Conservation (phyloP, 306 rosid genomes). For the Oxytropis ochrocephala region DNA sequence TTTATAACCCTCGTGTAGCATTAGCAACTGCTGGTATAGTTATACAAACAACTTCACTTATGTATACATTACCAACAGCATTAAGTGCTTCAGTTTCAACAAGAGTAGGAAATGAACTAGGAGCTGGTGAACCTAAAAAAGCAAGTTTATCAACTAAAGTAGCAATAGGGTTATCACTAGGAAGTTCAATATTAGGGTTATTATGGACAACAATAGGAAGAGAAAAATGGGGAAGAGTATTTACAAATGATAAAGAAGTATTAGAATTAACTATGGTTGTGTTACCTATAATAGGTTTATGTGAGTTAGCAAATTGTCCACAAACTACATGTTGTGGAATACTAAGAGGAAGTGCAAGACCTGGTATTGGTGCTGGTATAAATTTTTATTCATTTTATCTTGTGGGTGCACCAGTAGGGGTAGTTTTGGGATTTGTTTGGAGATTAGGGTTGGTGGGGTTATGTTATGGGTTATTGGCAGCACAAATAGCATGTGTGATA, state of each 20-base stretch:
- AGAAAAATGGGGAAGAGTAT: slow-evolving; percentile 53
- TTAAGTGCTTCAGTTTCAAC: slow-evolving; percentile 55
- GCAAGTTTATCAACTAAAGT: slow-evolving; percentile 47
- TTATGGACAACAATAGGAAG: slow-evolving; percentile 48
- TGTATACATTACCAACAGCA: slow-evolving; percentile 56
- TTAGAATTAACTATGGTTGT: slow-evolving; percentile 39
- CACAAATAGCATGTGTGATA: slow-evolving; percentile 54
- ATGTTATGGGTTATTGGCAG: slow-evolving; percentile 60
- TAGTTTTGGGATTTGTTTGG: slow-evolving; percentile 46
- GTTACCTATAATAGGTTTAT: slow-evolving; percentile 55
- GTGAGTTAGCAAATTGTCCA: slow-evolving; percentile 64
- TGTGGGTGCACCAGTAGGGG: slow-evolving; percentile 63
- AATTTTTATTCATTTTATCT: slow-evolving; percentile 57
- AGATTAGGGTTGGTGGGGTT: slow-evolving; percentile 54
- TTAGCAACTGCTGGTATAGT: slow-evolving; percentile 54
- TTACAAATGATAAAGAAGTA: slow-evolving; percentile 49
- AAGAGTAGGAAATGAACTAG: slow-evolving; percentile 57
- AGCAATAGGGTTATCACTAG: slow-evolving; percentile 41
- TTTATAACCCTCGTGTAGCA: slow-evolving; percentile 42
- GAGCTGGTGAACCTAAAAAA: slow-evolving; percentile 40
- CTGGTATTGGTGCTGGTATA: slow-evolving; percentile 54
- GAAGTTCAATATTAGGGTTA: slow-evolving; percentile 42
- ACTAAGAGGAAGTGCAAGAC: slow-evolving; percentile 67
- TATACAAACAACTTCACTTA: slow-evolving; percentile 55
- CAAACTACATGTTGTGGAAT: slow-evolving; percentile 67